Conservation (phyloP, 768 basidiomycete species). For the Serendipita vermifera region DNA sequence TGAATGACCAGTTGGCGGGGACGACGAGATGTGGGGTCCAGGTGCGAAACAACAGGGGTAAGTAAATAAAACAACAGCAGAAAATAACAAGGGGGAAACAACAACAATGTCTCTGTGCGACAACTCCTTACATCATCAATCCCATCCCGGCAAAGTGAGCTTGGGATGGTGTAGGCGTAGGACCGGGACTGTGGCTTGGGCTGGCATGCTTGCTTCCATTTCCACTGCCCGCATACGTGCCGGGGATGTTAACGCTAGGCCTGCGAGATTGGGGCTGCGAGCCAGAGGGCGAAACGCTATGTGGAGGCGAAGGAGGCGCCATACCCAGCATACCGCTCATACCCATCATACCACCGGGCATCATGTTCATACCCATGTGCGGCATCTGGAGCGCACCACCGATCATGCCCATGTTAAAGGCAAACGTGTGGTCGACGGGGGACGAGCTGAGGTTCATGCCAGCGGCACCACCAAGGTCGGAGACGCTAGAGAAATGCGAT, state of each 20-base stretch:
- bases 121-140: not conserved
- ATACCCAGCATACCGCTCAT: too few relatives aligned
- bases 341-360: not conserved
- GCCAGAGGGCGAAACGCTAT: slow-evolving; percentile 2
- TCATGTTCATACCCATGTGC: too few relatives aligned
- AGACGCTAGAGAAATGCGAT: not conserved
- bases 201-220: not conserved
- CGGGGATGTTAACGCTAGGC: not conserved
- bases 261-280: slow-evolving; percentile 1
- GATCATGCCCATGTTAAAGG: not conserved
- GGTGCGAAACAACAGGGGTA: not conserved
- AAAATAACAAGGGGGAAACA: not conserved
- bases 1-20: slow-evolving; percentile 3
- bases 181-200: not conserved
- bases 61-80: not conserved
- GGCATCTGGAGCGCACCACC: not conserved
- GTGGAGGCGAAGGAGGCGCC: not conserved
- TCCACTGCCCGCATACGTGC: too few relatives aligned
- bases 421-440: not conserved
- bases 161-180: slow-evolving; percentile 1
- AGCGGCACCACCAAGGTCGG: not conserved
- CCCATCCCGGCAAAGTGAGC: not conserved
- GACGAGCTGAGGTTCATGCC: not conserved
- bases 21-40: not conserved
- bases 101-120: not conserved